Evolutionary conservation across 148 eudicot genomes (phyloP), one percentile per base, ranked within the genome.

Genomic region (Rhododendron mucronatum): DNA sequence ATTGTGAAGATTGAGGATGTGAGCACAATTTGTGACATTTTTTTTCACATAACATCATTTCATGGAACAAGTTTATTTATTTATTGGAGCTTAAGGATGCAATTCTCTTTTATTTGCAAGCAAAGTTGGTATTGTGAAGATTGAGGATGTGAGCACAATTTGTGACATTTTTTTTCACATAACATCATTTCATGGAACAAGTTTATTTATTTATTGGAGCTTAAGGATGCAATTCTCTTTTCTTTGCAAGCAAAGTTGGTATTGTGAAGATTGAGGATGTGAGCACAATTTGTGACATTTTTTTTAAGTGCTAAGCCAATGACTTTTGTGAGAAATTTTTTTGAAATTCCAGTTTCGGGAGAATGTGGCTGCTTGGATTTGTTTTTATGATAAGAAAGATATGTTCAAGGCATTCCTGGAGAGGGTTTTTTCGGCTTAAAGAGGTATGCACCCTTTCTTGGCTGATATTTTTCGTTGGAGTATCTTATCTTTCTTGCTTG

Each of bases 291-390:
- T 78, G 20, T 23, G 33, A 15, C 4, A 35, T 41, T 83, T 30
- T 30, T 35, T 15, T 41, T 3, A 53, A 47, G n/a, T 86, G 63
- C 78, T 76, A 45, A 12, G 20, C 28, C 53, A 44, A 44, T 78
- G 33, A 75, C 39, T 11, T 21, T 12, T 78, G 13, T 47, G 35
- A 44, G 44, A 57, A 35, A 44, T 51, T 45, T 86, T 2, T 71
- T 87, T 80, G 3, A 83, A 51, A 39, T 84, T 92, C 90, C 93
- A 96, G 99, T 96, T 96, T 88, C 93, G 99, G 59, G 99, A 96
- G 86, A 96, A 95, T 88, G 97, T 96, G 76, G 98, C 99, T 59
- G 99, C 98, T 77, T 96, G 99, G 99, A 92, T 92, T 79, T 94
- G 99, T 86, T 96, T 96, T 89, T 91, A 94, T 88, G 93, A 96